These are phyloP conservation scores for Iris pallida DNA, from an alignment of 116 monocot genomes.

Conservation along the genomic window DNA sequence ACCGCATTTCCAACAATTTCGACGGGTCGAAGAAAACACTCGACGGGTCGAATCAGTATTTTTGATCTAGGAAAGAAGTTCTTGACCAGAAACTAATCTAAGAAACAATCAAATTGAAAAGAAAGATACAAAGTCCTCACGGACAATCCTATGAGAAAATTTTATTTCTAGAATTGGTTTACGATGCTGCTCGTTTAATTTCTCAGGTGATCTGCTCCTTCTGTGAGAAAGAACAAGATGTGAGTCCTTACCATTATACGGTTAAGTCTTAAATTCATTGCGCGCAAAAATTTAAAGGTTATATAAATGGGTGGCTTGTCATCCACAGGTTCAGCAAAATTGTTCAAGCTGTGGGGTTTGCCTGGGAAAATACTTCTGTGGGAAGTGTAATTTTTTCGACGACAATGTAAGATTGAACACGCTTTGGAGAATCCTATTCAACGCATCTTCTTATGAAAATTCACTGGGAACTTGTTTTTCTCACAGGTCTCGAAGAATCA, in stretches of 20 bases:
- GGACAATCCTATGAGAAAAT: too few species aligned
- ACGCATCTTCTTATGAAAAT: not conserved
- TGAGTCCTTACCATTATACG: constrained; percentile 23
- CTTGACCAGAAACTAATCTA: too few species aligned
- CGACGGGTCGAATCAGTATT: too few species aligned
- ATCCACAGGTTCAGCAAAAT: constrained; percentile 57
- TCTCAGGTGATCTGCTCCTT: constrained; percentile 74
- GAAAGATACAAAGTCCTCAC: too few species aligned
- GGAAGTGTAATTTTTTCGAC: constrained; percentile 77
- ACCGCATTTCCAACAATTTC: too few species aligned
- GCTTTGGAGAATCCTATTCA: not conserved
- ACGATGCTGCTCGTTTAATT: not conserved
- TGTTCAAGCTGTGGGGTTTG: constrained; percentile 60
- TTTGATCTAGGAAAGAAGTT: too few species aligned
- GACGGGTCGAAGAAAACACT: too few species aligned
- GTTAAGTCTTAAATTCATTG: not conserved
- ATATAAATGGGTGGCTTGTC: not conserved
- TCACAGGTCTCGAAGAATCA: constrained; percentile 60
- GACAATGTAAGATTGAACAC: constrained; percentile 56
- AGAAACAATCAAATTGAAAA: too few species aligned
- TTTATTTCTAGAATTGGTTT: too few species aligned
- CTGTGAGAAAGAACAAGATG: constrained; percentile 80
- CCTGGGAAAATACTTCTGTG: constrained; percentile 76
- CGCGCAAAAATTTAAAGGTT: not conserved
- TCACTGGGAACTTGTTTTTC: not conserved